Evolutionary conservation across 805 yeast genomes (phyloP), one percentile per base, ranked within the genome.

Genomic region (Wickerhamomyces canadensis): DNA sequence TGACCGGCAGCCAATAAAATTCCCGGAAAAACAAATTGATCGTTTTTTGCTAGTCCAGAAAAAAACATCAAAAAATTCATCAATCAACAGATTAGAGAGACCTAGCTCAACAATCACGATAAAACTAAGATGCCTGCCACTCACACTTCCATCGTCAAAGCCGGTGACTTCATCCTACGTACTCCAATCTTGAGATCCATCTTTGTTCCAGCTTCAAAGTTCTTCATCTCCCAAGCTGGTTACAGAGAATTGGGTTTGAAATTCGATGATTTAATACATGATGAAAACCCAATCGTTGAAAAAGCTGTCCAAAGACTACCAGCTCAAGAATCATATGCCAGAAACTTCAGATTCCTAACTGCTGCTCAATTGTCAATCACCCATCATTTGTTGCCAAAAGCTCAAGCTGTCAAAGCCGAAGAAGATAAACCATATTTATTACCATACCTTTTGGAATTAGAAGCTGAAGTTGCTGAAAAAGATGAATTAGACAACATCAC

Each of bases 211-310:
- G 72, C 81, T 27, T 84, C 97, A 33, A 76, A 80, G 57, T 68
- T 76, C 51, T 89, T 82, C 67, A 68, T 75, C 51, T 69, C 79
- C 49, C 72, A 74, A 48, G 73, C 95, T 40, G 98, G 98, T 42
- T 93, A 93, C 84, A 84, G 98, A 74, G 78, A 88, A 64, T 65
- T 93, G 70, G 98, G 98, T 38, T 76, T 93, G 55, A 86, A 83
- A 67, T 79, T 83, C 58, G 93, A 91, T 61, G 98, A 93, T 65
- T 67, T 91, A 57, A 62, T 91, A 47, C 65, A 74, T 49, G 98
- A 93, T 68, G 98, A 93, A 70, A 82, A 71, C 61, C 89, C 89
- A 55, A 68, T 78, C 38, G 75, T 83, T 68, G 91, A 87, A 70
- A 86, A 78, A 59, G 98, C 97, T 38, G 68, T 93, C 44, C 65